phyloP scores from a whole-genome alignment of 305 asterid genomes.

The Fraxinus velutina region DNA sequence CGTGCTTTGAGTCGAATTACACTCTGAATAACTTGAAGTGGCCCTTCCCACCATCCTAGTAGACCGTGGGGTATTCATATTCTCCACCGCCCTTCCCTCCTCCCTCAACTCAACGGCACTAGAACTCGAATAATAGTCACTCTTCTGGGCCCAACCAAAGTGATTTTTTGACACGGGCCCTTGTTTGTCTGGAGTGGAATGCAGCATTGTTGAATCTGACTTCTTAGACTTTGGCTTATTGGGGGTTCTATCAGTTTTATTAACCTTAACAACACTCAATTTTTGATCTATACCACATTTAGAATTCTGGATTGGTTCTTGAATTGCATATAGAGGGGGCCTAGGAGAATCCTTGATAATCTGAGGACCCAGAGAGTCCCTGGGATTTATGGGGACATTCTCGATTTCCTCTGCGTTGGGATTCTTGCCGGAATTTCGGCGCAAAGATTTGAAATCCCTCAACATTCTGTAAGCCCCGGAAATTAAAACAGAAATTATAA shows the following conservation, averaged over 20 bases:
- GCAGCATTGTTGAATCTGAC: constrained; percentile 42
- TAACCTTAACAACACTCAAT: constrained; percentile 37
- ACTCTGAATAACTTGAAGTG: constrained; percentile 60
- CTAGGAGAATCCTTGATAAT: constrained; percentile 53
- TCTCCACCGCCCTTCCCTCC: constrained; percentile 47
- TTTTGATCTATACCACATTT: constrained; percentile 49
- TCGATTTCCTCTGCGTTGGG: constrained; percentile 65
- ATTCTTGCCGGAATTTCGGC: constrained; percentile 66
- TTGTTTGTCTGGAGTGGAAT: constrained; percentile 73
- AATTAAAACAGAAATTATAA: constrained; percentile 2
- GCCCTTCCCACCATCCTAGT: constrained; percentile 50
- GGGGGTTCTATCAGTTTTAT: constrained; percentile 59
- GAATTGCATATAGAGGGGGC: constrained; percentile 73
- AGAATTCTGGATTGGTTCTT: constrained; percentile 49
- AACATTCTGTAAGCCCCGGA: constrained; percentile 58
- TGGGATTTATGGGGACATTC: constrained; percentile 70
- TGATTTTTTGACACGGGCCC: constrained; percentile 38
- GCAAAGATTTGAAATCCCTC: constrained; percentile 78
- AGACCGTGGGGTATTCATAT: constrained; percentile 58
- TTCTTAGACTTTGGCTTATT: constrained; percentile 51
- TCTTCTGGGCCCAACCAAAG: constrained; percentile 61
- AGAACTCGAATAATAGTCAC: constrained; percentile 39
- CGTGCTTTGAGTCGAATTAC: constrained; percentile 73
- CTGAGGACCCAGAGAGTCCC: constrained; percentile 48
- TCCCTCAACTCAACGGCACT: constrained; percentile 48